Base-by-base conservation (phyloP, 345 rosid genomes). In the Excoecaria cochinchinensis region DNA sequence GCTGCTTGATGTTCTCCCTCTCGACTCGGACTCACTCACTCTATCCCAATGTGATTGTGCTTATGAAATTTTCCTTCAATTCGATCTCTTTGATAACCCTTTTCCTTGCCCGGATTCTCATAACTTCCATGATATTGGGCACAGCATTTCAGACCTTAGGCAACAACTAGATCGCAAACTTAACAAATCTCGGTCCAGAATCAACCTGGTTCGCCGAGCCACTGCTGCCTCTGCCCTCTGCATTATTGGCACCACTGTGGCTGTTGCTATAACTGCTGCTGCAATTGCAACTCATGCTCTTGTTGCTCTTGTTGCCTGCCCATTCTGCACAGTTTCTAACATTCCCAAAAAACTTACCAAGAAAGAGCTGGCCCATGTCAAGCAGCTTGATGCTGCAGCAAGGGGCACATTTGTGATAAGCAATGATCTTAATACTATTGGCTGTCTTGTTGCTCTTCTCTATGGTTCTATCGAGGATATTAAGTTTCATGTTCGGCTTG, bases 331-430 rank as follows among this genome's bases (percentile, higher is more conserved):
- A 50, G 72, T 59, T 19, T 52, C 86, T 14, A 83, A 61, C 76
- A 81, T 84, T 69, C 87, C 90, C 51, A 68, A 75, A 75, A 77
- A 61, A 77, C 69, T 88, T 73, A 82, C 86, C 61, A 90, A 79
- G 83, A 91, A 84, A 77, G 92, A 89, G 84, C 77, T 74, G 52
- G 84, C 84, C 60, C 83, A 79, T 76, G 80, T 78, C 15, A 81
- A 86, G 73, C 92, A 92, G 81, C 97, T 92, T 65, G 84, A 87
- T 72, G 91, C 87, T 72, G 97, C 97, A 58, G 59, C 89, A 61
- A 88, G 63, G 69, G 91, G 89, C 21, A 84, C 90, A 38, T 90
- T 24, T 75, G 88, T 83, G 69, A 85, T 91, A 51, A 82, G 82
- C 78, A 75, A 81, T 24, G 74, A 86, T 76, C 87, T 92, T 22